phyloP scores from a whole-genome alignment of 2,329 filamentous ascomycete genomes.

The Alternaria hordeiaustralica region DNA sequence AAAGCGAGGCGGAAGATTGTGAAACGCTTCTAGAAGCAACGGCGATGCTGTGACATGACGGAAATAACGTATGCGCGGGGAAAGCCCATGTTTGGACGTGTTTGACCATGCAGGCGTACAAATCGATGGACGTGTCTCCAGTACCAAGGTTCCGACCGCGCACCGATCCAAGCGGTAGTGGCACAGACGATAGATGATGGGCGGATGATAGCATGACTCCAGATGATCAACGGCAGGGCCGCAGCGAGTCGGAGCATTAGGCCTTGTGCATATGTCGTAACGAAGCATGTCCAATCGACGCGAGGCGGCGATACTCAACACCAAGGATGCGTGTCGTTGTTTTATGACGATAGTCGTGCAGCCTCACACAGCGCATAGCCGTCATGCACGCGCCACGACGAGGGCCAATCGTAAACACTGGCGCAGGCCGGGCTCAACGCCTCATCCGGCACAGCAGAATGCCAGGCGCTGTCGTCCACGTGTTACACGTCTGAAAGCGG shows the following conservation, averaged over 20 bases:
- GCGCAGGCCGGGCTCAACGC: conserved; percentile 9
- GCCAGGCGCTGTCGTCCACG: conserved; percentile 24
- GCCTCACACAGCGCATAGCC: background rate
- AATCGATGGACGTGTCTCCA: conserved; percentile 9
- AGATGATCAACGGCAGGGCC: background rate
- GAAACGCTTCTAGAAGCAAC: conserved; percentile 25
- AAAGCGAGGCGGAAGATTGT: conserved; percentile 1
- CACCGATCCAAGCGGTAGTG: conserved; percentile 10
- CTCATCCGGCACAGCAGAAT: conserved; percentile 8
- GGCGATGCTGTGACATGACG: conserved; percentile 19
- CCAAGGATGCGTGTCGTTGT: background rate
- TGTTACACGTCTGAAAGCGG: conserved; percentile 23
- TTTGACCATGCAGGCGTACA: conserved; percentile 12
- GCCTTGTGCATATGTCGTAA: conserved; percentile 5
- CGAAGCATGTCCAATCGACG: background rate
- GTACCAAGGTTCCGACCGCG: conserved; percentile 7
- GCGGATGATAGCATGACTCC: conserved; percentile 2
- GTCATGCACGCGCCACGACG: conserved; percentile 1
- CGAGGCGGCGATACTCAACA: background rate
- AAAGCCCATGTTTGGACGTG: conserved; percentile 7
- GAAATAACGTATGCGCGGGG: conserved; percentile 10
- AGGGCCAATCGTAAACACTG: conserved; percentile 8
- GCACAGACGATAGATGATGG: conserved; percentile 11
- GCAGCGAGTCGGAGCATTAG: conserved; percentile 1
- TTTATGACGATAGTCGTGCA: conserved; percentile 9